Conservation (phyloP, 164 flowering plant species). For the Paratinospora sagittata region DNA sequence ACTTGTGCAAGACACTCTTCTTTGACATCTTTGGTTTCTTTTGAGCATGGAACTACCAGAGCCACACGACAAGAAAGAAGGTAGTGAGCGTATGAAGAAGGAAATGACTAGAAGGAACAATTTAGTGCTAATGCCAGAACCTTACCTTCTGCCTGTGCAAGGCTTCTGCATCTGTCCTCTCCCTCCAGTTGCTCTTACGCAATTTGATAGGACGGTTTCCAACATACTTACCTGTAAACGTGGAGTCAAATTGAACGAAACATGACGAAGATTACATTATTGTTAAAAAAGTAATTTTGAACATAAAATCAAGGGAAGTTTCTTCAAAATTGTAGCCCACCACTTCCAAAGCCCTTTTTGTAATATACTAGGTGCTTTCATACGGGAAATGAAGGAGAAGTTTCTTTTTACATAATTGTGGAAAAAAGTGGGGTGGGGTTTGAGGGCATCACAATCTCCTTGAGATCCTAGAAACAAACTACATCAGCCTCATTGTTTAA, state of each 20-base stretch:
- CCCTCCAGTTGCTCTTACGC: slow-evolving; percentile 83
- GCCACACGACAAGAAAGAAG: slow-evolving; percentile 4
- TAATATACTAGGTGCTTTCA: not conserved
- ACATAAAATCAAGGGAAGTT: too few relatives aligned
- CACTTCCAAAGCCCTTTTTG: not conserved
- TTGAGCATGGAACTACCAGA: slow-evolving; percentile 51
- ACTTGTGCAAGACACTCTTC: slow-evolving; percentile 86
- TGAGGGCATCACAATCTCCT: not conserved
- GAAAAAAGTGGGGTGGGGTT: not conserved
- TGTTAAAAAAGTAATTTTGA: not conserved
- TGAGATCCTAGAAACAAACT: not conserved
- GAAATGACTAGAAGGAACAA: not conserved
- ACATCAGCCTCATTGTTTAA: not conserved
- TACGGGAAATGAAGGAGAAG: not conserved
- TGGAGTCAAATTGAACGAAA: not conserved
- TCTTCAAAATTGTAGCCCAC: not conserved
- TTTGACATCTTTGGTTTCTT: slow-evolving; percentile 66
- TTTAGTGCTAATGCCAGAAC: not conserved
- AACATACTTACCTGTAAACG: slow-evolving; percentile 30
- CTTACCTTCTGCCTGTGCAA: slow-evolving; percentile 68
- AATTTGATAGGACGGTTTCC: slow-evolving; percentile 39
- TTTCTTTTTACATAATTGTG: not conserved
- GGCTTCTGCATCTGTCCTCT: slow-evolving; percentile 70
- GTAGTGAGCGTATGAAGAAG: not conserved
- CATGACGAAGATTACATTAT: not conserved